Evolutionary conservation across 768 basidiomycete species (phyloP), one percentile per base, ranked within the genome.

Genomic region (Mycena vulgaris): DNA sequence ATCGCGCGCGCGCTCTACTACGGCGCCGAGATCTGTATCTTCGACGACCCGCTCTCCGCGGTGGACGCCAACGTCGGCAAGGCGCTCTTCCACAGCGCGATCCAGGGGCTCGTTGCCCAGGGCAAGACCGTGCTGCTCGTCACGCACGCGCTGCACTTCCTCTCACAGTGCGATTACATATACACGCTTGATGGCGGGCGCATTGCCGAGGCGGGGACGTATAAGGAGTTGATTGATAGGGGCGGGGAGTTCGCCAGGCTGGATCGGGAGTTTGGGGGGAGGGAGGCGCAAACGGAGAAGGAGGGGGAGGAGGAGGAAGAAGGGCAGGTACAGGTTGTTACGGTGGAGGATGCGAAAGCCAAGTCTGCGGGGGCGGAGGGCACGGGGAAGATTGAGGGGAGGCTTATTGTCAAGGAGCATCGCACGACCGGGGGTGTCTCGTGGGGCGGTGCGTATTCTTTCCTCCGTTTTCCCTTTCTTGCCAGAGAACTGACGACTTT

Each of bases 131-230:
- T 94, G 30, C 84, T 98, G 47, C 89, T 98, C 62, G 95, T 97
- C 61, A 98, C 96, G 0, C 95, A 97, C 76, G 95, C 94, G 1
- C 85, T 97, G 19, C 95, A 97, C 80, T 94, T 97, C 83, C 87
- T 98, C 39, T 92, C 93, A 2, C 87, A 92, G 63, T 93, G 94
- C 33, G 95, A 97, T 79, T 93, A 94, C 77, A 92, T 98, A 76
- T 92, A 91, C 77, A 90, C 91, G 35, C 82, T 98, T 59, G 85
- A 87, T 17, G 89, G 94, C 51, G 96, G 96, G 14, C 84, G 83
- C 37, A 89, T 98, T 64, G 88, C 88, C 27, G 95, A 97, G 80
- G 87, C 86, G 19, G 96, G 69, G 28, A 88, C 89, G 0, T 92
- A 87, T 73, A 72, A 79, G 7, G 82, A 90, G 45, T 83, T 93